A percentile compares a stretch with the other conserved stretches of the same genome.
These are phyloP conservation scores for Orbilia brochopaga DNA, from an alignment of 2,329 filamentous ascomycete species.

Conservation along the genomic window DNA sequence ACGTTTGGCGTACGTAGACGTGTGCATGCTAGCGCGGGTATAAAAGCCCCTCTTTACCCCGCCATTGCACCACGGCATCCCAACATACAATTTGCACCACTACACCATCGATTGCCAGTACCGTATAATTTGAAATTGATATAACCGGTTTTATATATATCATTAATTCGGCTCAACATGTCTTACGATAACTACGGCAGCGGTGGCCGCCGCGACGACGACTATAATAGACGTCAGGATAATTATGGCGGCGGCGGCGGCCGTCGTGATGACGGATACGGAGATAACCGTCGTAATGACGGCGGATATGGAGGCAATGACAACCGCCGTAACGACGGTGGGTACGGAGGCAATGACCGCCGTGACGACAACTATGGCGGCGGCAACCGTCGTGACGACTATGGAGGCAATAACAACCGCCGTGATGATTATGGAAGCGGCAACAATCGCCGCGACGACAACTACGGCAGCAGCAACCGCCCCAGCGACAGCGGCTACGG, in stretches of 20 bases:
- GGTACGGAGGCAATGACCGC: neutral
- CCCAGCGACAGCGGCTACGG: slow-evolving; percentile 51
- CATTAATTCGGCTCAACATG: neutral
- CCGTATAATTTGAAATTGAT: neutral
- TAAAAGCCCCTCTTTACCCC: slow-evolving; percentile 47
- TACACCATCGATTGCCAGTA: neutral
- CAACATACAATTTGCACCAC: neutral
- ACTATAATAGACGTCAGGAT: slow-evolving; percentile 22
- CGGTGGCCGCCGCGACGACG: slow-evolving; percentile 3
- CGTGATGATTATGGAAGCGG: slow-evolving; percentile 1
- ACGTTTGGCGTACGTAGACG: no score
- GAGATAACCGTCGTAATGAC: slow-evolving; percentile 12
- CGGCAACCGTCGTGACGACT: slow-evolving; percentile 35
- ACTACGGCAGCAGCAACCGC: neutral
- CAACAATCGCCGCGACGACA: slow-evolving; percentile 9
- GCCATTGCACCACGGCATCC: slow-evolving; percentile 5
- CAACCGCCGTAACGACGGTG: slow-evolving; percentile 9
- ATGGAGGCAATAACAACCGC: slow-evolving; percentile 2
- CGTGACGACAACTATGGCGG: slow-evolving; percentile 11
- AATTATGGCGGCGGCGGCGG: slow-evolving; percentile 18
- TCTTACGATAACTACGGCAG: slow-evolving; percentile 7
- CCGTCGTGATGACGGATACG: slow-evolving; percentile 11
- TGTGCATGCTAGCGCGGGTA: slow-evolving; percentile 12
- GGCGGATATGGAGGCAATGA: slow-evolving; percentile 10
- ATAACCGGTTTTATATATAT: neutral